A percentile compares a stretch with the other conserved stretches of the same genome.
These are phyloP conservation scores for Suillus placidus DNA, from an alignment of 768 basidiomycete species.

Conservation along the genomic window DNA sequence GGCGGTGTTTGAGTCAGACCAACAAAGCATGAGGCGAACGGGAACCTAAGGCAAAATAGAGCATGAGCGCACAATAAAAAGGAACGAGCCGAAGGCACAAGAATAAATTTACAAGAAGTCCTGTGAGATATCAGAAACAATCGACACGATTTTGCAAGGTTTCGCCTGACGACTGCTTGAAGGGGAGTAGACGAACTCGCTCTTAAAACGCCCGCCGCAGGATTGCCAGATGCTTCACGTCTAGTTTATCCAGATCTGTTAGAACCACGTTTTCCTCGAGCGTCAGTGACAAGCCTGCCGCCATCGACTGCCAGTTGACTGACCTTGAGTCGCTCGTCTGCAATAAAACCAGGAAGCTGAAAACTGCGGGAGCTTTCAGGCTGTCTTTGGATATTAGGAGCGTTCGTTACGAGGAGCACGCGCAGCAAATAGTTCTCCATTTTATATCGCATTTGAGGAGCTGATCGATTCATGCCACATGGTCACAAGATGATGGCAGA, in stretches of 20 bases:
- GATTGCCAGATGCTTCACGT: background rate
- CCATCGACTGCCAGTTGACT: conserved; percentile 69
- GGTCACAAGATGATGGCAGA: background rate
- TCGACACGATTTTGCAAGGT: background rate
- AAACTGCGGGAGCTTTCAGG: conserved; percentile 60
- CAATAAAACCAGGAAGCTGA: conserved; percentile 82
- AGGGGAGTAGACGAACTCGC: background rate
- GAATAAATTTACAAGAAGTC: background rate
- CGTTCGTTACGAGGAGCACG: conserved; percentile 22
- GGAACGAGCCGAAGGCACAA: background rate
- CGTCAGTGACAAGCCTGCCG: conserved; percentile 62
- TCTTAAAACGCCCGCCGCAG: background rate
- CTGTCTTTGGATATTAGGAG: conserved; percentile 37
- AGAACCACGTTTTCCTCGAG: conserved; percentile 71
- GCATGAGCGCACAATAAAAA: background rate
- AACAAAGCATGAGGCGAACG: background rate
- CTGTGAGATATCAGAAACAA: background rate
- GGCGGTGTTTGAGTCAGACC: background rate
- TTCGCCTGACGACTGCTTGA: background rate
- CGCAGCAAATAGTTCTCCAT: background rate
- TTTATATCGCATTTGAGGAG: background rate
- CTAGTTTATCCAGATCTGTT: conserved; percentile 47
- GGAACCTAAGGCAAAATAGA: background rate
- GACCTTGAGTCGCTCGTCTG: conserved; percentile 79
- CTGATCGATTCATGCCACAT: background rate